Evolutionary conservation across 495 filamentous ascomycete genomes (phyloP).

Genomic region (Penicillium silybi): DNA sequence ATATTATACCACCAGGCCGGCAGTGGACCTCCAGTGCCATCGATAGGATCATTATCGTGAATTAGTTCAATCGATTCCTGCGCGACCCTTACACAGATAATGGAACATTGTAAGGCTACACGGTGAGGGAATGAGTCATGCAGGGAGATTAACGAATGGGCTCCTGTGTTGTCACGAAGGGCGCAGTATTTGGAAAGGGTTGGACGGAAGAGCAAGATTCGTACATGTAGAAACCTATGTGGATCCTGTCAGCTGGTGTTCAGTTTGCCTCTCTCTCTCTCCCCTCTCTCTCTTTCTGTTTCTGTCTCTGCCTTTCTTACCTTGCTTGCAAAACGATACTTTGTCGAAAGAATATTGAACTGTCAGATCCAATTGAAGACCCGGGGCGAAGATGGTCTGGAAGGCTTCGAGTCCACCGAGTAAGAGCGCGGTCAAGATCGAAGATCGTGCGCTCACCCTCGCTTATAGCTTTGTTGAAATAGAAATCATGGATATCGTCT

Average conservation of each 20-base stretch:
- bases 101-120: constrained; percentile 36
- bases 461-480: constrained; percentile 22
- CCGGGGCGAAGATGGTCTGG: constrained; percentile 23
- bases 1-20: constrained; percentile 44
- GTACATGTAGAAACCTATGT: constrained; percentile 30
- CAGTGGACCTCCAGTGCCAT: constrained; percentile 33
- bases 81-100: constrained; percentile 35
- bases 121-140: constrained; percentile 35
- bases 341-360: constrained; percentile 30
- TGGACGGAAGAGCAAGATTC: constrained; percentile 37
- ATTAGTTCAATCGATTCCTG: constrained; percentile 36
- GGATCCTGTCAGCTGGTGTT: not conserved
- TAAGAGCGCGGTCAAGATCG: constrained; percentile 32
- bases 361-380: constrained; percentile 2
- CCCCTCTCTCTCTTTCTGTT: no score
- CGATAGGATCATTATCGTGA: constrained; percentile 27
- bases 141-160: constrained; percentile 22
- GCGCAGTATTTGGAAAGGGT: constrained; percentile 35
- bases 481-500: constrained; percentile 31
- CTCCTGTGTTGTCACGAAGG: constrained; percentile 20
- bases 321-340: constrained; percentile 33
- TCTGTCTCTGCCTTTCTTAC: no score
- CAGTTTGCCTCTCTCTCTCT: no score
- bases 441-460: constrained; percentile 33
- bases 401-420: constrained; percentile 30